Conservation (phyloP, 495 filamentous ascomycete genomes). For the Choiromyces venosus region DNA sequence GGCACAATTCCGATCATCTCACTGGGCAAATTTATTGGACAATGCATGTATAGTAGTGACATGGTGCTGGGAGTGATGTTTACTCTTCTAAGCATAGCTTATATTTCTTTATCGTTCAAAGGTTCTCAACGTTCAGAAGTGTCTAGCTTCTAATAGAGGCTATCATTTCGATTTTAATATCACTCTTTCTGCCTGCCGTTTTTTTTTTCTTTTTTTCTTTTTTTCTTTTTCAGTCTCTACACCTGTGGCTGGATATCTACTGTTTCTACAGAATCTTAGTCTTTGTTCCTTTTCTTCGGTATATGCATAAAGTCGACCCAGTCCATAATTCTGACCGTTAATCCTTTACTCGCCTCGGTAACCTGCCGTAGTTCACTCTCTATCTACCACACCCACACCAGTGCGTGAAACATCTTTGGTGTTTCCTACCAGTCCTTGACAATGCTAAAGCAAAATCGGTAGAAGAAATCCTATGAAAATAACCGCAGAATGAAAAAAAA, state of each 20-base stretch:
- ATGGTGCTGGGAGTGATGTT: background rate
- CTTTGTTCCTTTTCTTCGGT: background rate
- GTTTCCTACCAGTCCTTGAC: background rate
- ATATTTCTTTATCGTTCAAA: background rate
- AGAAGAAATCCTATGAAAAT: background rate
- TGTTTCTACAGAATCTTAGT: background rate
- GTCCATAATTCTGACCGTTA: background rate
- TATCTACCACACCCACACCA: background rate
- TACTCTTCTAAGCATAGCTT: background rate
- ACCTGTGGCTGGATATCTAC: background rate
- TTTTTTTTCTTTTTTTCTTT: background rate
- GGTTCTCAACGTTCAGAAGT: background rate
- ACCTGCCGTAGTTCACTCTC: background rate
- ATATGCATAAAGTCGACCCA: background rate
- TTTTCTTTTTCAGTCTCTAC: background rate
- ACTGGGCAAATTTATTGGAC: background rate
- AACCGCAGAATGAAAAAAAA: background rate
- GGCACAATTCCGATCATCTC: background rate
- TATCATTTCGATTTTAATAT: background rate
- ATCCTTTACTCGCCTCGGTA: background rate
- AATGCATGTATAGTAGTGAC: background rate
- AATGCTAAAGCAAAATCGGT: background rate
- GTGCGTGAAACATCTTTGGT: background rate
- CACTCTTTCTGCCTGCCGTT: background rate
- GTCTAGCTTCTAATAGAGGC: background rate